Base-by-base conservation (phyloP, 2,329 filamentous ascomycete species). In the Hypoxylon sp. region DNA sequence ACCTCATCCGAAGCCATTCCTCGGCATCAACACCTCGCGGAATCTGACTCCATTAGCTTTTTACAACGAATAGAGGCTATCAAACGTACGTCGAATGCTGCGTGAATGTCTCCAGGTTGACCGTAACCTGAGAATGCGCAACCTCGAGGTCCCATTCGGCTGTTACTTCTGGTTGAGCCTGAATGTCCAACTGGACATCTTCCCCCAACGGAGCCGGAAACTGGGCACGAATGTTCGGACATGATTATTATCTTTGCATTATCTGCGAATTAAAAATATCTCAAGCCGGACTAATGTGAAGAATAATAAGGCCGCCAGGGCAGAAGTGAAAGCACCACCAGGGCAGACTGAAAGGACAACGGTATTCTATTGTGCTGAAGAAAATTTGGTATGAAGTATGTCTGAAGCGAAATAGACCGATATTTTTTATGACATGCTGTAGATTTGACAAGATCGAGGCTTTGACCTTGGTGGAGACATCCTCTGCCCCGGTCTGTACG, bases 1-100 rank as follows among this genome's bases (percentile, higher is more conserved):
- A 82, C 80, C 81, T 78, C 76, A 80, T 79, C 14, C 83, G 80
- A 10, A 85, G 77, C 81, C 83, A 85, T 51, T 85, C 82, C 33
- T 82, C 81, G 1, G 80, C 78, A 49, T 85, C 80, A 3, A 84
- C 79, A 0, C 82, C 83, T 31, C 78, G 76, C 0, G 84, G 83
- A 33, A 86, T 84, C 84, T 84, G 44, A 37, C 17, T 3, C 13
- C 56, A 42, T 74, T 69, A 73, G 67, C 61, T 59, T 35, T 11
- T 22, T 42, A n/a, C 27, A 31, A 2, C n/a, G 30, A 5, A 54
- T 7, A 11, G 7, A 14, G 22, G 3, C 17, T 8, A 11, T 51
- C 22, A 1, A 31, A 61, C 68, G 6, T 74, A 76, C 73, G 62
- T 74, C 68, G 33, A 77, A 77, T n/a, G 79, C 79, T 42, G 78